Percentiles rank a stretch among this genome's conserved stretches.
These are phyloP conservation scores for Camellia granthamiana DNA, from an alignment of 148 eudicot genomes.

Conservation along the genomic window DNA sequence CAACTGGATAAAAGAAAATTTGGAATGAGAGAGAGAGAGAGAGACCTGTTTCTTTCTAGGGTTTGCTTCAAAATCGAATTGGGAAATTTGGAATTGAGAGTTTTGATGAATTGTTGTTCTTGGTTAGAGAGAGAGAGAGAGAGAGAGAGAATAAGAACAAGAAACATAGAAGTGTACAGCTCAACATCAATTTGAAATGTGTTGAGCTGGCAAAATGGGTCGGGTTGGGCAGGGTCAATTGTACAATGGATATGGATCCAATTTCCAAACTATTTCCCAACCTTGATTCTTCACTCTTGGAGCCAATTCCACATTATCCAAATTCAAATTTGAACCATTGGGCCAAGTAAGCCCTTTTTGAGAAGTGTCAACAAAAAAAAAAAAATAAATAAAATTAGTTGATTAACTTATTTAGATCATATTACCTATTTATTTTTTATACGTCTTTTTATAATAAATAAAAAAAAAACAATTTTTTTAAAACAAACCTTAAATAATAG, in stretches of 20 bases:
- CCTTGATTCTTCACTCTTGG: no score
- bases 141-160: background rate
- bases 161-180: no score
- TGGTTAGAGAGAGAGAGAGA: background rate
- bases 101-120: background rate
- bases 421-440: no score
- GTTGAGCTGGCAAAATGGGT: background rate
- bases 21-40: background rate
- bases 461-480: no score
- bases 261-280: background rate
- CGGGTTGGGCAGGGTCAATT: background rate
- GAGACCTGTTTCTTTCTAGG: background rate
- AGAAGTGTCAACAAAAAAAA: no score
- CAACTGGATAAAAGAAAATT: background rate
- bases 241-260: background rate
- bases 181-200: conserved; percentile 6
- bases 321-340: no score
- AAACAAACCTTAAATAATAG: no score
- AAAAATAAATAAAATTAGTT: no score
- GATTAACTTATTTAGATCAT: no score
- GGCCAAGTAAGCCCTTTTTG: no score
- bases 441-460: no score
- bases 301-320: no score
- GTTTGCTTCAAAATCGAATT: background rate
- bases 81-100: background rate